phyloP scores from a whole-genome alignment of 2,329 filamentous ascomycete genomes.

The Cladophialophora psammophila region DNA sequence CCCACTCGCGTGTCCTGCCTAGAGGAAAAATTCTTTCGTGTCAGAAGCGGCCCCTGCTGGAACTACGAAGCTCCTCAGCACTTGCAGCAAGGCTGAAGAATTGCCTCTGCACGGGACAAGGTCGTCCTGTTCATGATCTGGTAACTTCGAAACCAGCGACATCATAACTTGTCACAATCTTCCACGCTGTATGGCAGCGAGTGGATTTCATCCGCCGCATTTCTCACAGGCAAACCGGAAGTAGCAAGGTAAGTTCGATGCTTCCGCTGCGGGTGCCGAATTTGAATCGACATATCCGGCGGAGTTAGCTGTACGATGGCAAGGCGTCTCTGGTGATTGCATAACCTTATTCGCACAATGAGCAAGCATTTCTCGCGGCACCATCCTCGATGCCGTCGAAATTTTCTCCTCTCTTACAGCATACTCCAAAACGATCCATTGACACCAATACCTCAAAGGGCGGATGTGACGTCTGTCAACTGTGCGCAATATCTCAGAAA shows the following conservation, averaged over 20 bases:
- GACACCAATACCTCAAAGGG: neutral
- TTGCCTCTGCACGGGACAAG: neutral
- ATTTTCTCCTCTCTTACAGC: neutral
- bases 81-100: conserved; percentile 5
- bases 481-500: neutral
- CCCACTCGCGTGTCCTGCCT: neutral
- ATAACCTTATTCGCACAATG: neutral
- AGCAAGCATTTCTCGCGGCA: neutral
- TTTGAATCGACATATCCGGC: neutral
- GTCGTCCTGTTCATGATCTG: neutral
- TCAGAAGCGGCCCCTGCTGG: neutral
- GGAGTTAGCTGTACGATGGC: conserved; percentile 6
- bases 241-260: neutral
- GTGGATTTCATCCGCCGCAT: neutral
- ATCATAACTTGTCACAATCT: neutral
- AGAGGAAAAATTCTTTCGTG: too few relatives aligned
- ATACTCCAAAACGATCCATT: neutral
- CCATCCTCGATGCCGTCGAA: neutral
- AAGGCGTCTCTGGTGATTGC: neutral
- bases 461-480: neutral
- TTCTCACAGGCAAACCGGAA: neutral
- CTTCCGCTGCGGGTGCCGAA: neutral
- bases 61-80: neutral
- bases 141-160: neutral
- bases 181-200: neutral